phyloP scores from a whole-genome alignment of 192 early-diverging fungal genomes.

The Entomortierella lignicola region DNA sequence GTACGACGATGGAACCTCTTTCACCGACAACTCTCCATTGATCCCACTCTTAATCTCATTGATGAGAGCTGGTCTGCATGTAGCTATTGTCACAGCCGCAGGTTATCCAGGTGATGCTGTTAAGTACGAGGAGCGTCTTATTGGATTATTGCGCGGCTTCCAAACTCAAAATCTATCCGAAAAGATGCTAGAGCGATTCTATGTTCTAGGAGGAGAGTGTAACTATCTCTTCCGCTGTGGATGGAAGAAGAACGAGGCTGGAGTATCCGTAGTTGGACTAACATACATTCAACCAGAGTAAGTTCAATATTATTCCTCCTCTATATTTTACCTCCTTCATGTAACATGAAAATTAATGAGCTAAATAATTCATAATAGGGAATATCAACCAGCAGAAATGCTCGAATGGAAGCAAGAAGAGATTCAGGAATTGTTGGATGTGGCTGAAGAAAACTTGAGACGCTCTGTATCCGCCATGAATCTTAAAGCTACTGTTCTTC shows the following conservation, averaged over 20 bases:
- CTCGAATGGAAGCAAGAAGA: conserved; percentile 66
- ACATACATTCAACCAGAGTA: conserved; percentile 74
- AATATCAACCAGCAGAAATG: conserved; percentile 57
- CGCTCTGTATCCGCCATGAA: conserved; percentile 75
- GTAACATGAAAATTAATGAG: background rate
- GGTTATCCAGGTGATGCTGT: conserved; percentile 80
- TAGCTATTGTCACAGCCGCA: conserved; percentile 93
- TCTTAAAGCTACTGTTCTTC: conserved; percentile 71
- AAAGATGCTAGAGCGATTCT: conserved; percentile 72
- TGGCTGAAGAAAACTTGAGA: conserved; percentile 75
- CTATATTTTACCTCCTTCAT: background rate
- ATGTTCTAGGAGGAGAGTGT: conserved; percentile 90
- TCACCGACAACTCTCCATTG: conserved; percentile 75
- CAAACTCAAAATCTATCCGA: conserved; percentile 56
- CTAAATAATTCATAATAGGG: conserved; percentile 14
- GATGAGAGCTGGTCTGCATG: conserved; percentile 71
- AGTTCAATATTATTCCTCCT: conserved; percentile 5
- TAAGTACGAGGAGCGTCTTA: conserved; percentile 82
- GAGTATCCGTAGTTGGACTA: conserved; percentile 60
- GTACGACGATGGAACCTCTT: conserved; percentile 89
- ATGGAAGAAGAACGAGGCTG: conserved; percentile 45
- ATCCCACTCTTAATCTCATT: conserved; percentile 75
- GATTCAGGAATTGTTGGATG: conserved; percentile 75
- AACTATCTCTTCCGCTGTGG: conserved; percentile 89
- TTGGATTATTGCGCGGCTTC: conserved; percentile 80